Percentiles rank a stretch among this genome's conserved stretches.
Conservation (phyloP, 805 yeast species). For the Brettanomyces nanus region DNA sequence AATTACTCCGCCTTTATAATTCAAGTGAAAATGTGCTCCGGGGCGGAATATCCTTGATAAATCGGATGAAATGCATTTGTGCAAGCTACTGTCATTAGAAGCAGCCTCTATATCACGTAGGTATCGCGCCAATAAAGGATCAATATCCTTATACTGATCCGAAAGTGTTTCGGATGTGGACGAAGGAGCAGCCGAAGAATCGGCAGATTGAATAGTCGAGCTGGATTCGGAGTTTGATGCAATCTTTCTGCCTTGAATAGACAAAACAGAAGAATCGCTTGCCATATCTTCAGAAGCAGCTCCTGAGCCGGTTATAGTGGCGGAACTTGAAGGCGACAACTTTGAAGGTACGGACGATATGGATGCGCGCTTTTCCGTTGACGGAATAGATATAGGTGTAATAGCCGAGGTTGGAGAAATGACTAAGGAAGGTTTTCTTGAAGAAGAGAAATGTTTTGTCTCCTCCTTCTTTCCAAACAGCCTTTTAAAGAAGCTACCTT, state of each 20-base stretch:
- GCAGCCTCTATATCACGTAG: constrained; percentile 24
- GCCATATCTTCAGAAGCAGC: background rate
- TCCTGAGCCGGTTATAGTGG: too few species aligned
- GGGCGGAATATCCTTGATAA: constrained; percentile 15
- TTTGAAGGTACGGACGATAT: background rate
- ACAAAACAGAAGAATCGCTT: background rate
- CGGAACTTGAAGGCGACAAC: background rate
- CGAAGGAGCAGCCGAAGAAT: constrained; percentile 5
- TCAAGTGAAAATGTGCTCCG: constrained; percentile 17
- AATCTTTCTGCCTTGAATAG: background rate
- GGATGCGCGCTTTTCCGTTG: background rate
- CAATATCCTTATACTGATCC: constrained; percentile 25
- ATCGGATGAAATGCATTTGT: constrained; percentile 7
- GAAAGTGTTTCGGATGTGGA: constrained; percentile 8
- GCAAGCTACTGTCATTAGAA: background rate
- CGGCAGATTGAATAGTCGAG: background rate
- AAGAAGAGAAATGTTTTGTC: background rate
- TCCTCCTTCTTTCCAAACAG: constrained; percentile 2
- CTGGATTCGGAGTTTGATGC: background rate
- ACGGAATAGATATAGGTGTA: background rate
- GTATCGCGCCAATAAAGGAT: constrained; percentile 40
- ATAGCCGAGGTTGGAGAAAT: background rate
- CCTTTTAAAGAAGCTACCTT: constrained; percentile 14
- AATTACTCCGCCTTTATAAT: constrained; percentile 33
- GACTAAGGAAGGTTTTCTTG: background rate